Percentiles rank a stretch among this genome's conserved stretches.
Evolutionary conservation across 495 filamentous ascomycete genomes (phyloP).

Genomic region (Choiromyces venosus): DNA sequence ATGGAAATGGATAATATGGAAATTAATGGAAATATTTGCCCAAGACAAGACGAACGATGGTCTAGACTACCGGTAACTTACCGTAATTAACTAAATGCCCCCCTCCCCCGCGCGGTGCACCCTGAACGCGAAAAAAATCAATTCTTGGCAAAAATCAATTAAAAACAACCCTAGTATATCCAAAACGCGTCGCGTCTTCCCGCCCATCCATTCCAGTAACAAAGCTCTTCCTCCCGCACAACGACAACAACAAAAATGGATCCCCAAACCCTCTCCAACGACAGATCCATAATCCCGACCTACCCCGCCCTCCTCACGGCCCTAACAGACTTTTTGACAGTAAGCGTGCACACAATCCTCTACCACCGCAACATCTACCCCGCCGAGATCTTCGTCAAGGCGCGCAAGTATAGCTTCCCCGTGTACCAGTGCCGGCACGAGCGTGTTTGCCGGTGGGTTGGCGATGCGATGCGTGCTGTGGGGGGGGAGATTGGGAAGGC

Average conservation of each 20-base stretch:
- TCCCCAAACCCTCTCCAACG: neutral
- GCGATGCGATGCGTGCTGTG: conserved; percentile 71
- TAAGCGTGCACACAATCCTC: conserved; percentile 88
- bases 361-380: conserved; percentile 85
- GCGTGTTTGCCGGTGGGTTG: conserved; percentile 84
- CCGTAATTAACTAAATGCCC: too few species aligned
- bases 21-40: too few species aligned
- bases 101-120: too few species aligned
- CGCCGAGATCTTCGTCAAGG: conserved; percentile 67
- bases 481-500: conserved; percentile 66
- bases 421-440: conserved; percentile 88
- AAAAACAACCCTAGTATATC: too few species aligned
- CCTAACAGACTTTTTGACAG: conserved; percentile 73
- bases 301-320: conserved; percentile 49
- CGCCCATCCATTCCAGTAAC: too few species aligned
- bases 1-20: too few species aligned
- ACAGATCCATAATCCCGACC: conserved; percentile 9
- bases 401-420: conserved; percentile 79
- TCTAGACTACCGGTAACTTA: too few species aligned
- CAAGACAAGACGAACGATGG: too few species aligned
- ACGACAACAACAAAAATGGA: too few species aligned
- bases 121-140: neutral
- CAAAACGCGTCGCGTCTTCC: conserved; percentile 1
- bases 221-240: neutral
- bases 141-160: neutral